Evolutionary conservation across 495 filamentous ascomycete genomes (phyloP).

Genomic region (Pseudotulostoma volvatum): DNA sequence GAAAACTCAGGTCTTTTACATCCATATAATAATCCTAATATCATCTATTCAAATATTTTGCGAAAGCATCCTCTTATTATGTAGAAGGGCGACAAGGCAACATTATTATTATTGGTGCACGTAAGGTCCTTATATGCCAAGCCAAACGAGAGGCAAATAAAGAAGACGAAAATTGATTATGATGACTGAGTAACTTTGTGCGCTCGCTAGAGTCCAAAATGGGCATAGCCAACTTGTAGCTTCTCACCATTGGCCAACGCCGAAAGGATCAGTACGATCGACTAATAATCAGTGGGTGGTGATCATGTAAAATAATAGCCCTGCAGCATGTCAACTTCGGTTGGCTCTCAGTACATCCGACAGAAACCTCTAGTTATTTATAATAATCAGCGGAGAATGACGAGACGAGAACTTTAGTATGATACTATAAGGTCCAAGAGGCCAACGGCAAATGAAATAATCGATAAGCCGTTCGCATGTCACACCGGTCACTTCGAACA

Average conservation of each 20-base stretch:
- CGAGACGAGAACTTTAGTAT: too few species aligned
- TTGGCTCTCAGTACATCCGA: too few species aligned
- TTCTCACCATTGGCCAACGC: background rate
- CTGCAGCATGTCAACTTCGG: background rate
- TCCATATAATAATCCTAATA: background rate
- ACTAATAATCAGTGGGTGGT: background rate
- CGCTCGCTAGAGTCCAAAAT: background rate
- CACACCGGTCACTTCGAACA: too few species aligned
- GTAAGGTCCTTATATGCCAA: too few species aligned
- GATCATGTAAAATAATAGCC: background rate
- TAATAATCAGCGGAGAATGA: too few species aligned
- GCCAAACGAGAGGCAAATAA: background rate
- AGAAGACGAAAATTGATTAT: background rate
- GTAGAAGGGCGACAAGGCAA: too few species aligned
- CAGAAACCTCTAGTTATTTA: too few species aligned
- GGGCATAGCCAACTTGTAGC: background rate
- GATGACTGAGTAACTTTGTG: too few species aligned
- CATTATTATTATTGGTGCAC: too few species aligned
- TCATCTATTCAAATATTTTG: background rate
- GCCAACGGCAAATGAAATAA: too few species aligned
- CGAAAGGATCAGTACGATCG: background rate
- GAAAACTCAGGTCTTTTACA: background rate
- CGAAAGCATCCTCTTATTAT: background rate
- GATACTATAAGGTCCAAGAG: too few species aligned
- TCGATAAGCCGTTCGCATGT: too few species aligned